Percentiles rank a stretch among this genome's conserved stretches.
phyloP scores from a whole-genome alignment of 176 grass and related monocot genomes.

The Musa schizocarpa region DNA sequence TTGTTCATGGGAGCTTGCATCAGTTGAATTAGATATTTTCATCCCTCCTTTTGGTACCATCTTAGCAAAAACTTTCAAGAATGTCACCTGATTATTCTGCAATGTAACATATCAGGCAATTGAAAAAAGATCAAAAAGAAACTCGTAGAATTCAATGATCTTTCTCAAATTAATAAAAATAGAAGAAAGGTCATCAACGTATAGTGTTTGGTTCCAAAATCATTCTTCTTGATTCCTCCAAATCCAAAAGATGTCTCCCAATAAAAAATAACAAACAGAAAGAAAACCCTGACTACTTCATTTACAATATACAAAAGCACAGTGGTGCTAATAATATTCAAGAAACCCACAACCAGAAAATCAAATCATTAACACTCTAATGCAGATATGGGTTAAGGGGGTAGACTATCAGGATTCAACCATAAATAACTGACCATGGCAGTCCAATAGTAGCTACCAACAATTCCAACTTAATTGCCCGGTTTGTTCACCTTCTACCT shows the following conservation, averaged over 20 bases:
- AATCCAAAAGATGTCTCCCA: background rate
- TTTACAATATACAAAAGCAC: background rate
- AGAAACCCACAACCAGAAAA: background rate
- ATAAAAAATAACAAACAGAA: background rate
- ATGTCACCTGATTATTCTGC: slow-evolving; percentile 1
- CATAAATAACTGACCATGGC: background rate
- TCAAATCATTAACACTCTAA: background rate
- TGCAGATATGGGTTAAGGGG: background rate
- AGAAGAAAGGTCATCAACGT: background rate
- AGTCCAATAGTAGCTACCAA: background rate
- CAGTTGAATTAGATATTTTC: slow-evolving; percentile 1
- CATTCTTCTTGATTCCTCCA: background rate
- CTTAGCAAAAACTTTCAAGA: background rate
- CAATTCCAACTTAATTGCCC: too few species aligned
- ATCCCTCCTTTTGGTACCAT: background rate
- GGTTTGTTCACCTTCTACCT: too few species aligned
- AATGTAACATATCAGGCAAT: background rate
- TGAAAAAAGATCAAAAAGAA: background rate
- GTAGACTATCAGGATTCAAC: background rate
- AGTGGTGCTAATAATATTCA: background rate
- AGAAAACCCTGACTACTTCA: background rate
- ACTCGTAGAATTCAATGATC: background rate
- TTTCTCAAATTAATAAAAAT: background rate
- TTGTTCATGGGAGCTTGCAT: background rate
- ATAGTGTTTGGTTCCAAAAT: background rate